Base-by-base conservation (phyloP, 164 flowering plant genomes). In the Akebia trifoliata region DNA sequence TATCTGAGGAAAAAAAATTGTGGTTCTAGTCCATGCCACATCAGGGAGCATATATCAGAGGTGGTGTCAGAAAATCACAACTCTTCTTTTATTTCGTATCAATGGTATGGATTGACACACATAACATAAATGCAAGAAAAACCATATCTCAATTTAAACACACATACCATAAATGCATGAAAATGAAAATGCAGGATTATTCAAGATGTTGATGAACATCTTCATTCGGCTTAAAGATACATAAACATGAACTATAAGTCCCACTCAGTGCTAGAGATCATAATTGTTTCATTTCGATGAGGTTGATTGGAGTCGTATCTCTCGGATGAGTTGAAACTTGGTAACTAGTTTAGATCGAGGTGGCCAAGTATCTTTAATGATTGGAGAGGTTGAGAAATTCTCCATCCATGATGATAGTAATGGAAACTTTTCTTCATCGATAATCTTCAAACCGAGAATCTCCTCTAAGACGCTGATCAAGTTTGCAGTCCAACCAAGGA, bases 301-400 rank as follows among this genome's bases (percentile, higher is more conserved):
- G 12, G 43, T 12, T 9, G 43, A 18, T 8, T 15, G 43, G n/a
- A 39, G 43, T 15, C 12, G n/a, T 8, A 18, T 18, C n/a, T 6
- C 43, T 39, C n/a, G 14, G 17, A 39, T 39, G 4, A 4, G 24
- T 20, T 22, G 37, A 15, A 50, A 1, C 21, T 17, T 29, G 20
- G 6, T 29, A 28, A 31, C 21, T 28, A 50, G 54, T 50, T 30
- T 50, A 0, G 29, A 35, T 29, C 35, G 20, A 5, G 35, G 22
- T 29, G 54, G 54, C 54, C 17, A 29, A 12, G 36, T n/a, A 29
- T 50, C 54, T 17, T 50, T 50, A 31, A 50, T 29, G 37, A 30
- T n/a, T 1, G 54, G 36, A 5, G 37, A 31, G 6, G 5, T 50
- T 28, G 37, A 50, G 37, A 50, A 50, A 10, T 31, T 50, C 2